Evolutionary conservation across 2,329 filamentous ascomycete genomes (phyloP).

Genomic region (Hypocrella siamensis): DNA sequence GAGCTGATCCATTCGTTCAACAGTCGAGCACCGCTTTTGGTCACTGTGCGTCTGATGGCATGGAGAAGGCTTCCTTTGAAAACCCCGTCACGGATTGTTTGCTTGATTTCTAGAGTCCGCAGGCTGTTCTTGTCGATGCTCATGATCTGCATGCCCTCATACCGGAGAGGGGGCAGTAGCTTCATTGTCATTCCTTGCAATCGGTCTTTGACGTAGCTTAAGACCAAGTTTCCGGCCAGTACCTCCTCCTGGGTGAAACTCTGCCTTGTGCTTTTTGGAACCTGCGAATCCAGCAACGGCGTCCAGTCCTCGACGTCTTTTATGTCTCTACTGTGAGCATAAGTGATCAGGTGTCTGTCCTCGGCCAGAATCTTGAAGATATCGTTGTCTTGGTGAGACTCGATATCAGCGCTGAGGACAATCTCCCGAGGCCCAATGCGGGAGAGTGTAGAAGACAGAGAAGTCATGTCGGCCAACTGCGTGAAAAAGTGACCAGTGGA

Average conservation of each 20-base stretch:
- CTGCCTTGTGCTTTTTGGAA: conserved; percentile 34
- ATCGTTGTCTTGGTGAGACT: conserved; percentile 40
- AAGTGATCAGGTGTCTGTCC: conserved; percentile 63
- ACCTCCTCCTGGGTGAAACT: conserved; percentile 56
- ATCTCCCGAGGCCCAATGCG: conserved; percentile 76
- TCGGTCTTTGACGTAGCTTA: conserved; percentile 70
- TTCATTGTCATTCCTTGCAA: conserved; percentile 66
- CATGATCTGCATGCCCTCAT: conserved; percentile 66
- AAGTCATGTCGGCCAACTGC: conserved; percentile 53
- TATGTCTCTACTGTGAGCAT: conserved; percentile 35
- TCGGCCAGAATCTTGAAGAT: conserved; percentile 56
- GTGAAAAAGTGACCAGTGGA: conserved; percentile 93
- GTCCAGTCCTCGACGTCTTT: conserved; percentile 49
- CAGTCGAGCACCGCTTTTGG: conserved; percentile 76
- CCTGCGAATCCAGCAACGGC: conserved; percentile 59
- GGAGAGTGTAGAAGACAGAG: conserved; percentile 66
- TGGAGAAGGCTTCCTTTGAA: conserved; percentile 78
- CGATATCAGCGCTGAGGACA: conserved; percentile 52
- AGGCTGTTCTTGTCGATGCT: conserved; percentile 84
- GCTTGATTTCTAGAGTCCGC: conserved; percentile 74
- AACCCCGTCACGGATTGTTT: conserved; percentile 65
- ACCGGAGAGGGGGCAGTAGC: conserved; percentile 66
- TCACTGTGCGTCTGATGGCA: conserved; percentile 77
- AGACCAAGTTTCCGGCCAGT: conserved; percentile 60
- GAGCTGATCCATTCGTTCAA: conserved; percentile 76